Evolutionary conservation across 768 basidiomycete species (phyloP).

Genomic region (Boletellus emodensis): DNA sequence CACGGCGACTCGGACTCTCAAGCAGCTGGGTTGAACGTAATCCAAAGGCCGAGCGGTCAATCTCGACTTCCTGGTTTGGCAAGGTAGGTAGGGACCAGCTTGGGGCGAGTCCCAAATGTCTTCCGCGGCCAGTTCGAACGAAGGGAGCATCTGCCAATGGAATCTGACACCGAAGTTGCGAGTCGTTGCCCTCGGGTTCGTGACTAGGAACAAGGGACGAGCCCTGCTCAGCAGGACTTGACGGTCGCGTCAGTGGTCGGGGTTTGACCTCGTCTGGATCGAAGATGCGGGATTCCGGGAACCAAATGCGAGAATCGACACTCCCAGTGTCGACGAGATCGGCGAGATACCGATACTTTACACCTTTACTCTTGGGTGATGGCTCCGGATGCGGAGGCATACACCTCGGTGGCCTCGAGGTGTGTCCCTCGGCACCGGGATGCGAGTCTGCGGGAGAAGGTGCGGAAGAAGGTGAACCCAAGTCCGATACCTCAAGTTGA

Average conservation of each 20-base stretch:
- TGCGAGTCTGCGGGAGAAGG: constrained; percentile 2
- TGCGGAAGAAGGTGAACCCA: not conserved
- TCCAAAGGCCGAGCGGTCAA: not conserved
- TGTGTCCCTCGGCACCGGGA: constrained; percentile 11
- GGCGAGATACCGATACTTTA: constrained; percentile 18
- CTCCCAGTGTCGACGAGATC: constrained; percentile 11
- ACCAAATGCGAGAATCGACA: constrained; percentile 28
- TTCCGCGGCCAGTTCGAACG: constrained; percentile 21
- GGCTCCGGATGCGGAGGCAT: constrained; percentile 5
- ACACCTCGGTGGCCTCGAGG: constrained; percentile 3
- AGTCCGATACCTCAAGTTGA: constrained; percentile 8
- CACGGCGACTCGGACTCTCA: not conserved
- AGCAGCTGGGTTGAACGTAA: not conserved
- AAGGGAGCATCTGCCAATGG: constrained; percentile 9
- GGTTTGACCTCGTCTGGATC: constrained; percentile 27
- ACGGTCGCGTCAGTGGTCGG: constrained; percentile 18
- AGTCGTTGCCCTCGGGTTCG: not conserved
- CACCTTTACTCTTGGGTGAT: constrained; percentile 11
- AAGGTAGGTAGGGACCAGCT: constrained; percentile 19
- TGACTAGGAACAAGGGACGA: not conserved
- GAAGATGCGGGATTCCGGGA: constrained; percentile 21
- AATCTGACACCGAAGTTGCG: not conserved
- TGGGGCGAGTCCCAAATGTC: constrained; percentile 14
- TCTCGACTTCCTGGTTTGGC: constrained; percentile 1
- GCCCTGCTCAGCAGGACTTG: constrained; percentile 19